A percentile compares a stretch with the other conserved stretches of the same genome.
Conservation (phyloP, 2,329 filamentous ascomycete genomes). For the Rhinocladiella mackenziei region DNA sequence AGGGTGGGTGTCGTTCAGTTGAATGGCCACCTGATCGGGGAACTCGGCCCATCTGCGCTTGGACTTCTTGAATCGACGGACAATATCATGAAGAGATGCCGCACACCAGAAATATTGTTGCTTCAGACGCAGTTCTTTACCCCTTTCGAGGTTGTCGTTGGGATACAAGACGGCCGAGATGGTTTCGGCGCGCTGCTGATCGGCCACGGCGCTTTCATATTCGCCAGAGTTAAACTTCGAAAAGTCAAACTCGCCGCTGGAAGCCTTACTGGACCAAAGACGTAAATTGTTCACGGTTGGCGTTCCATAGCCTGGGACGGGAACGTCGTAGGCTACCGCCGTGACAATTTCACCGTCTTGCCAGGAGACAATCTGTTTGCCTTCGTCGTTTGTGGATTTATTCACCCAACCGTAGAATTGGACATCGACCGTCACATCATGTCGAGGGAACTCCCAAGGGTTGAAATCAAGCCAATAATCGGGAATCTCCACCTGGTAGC, state of each 20-base stretch:
- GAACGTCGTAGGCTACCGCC: slow-evolving; percentile 89
- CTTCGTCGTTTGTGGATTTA: slow-evolving; percentile 69
- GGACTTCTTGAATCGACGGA: slow-evolving; percentile 96
- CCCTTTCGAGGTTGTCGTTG: slow-evolving; percentile 93
- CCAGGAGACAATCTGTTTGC: slow-evolving; percentile 73
- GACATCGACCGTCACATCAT: slow-evolving; percentile 93
- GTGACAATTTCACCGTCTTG: slow-evolving; percentile 89
- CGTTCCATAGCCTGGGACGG: slow-evolving; percentile 85
- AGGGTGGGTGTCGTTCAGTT: slow-evolving; percentile 96
- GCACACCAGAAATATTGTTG: slow-evolving; percentile 99
- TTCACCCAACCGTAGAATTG: slow-evolving; percentile 89
- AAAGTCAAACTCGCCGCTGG: slow-evolving; percentile 96
- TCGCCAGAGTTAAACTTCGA: slow-evolving; percentile 99
- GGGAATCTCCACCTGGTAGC: slow-evolving; percentile 95
- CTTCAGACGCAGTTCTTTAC: slow-evolving; percentile 95
- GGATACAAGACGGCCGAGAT: slow-evolving; percentile 97
- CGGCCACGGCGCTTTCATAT: slow-evolving; percentile 96
- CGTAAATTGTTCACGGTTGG: slow-evolving; percentile 92
- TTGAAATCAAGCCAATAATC: slow-evolving; percentile 99
- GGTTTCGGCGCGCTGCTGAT: slow-evolving; percentile 97
- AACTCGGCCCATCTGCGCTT: slow-evolving; percentile 89
- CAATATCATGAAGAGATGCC: slow-evolving; percentile 91
- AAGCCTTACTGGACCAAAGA: slow-evolving; percentile 96
- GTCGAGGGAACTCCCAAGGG: slow-evolving; percentile 95
- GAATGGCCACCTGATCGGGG: slow-evolving; percentile 90